Base-by-base conservation (phyloP, 441 rosid species). In the Adansonia rubrostipa region DNA sequence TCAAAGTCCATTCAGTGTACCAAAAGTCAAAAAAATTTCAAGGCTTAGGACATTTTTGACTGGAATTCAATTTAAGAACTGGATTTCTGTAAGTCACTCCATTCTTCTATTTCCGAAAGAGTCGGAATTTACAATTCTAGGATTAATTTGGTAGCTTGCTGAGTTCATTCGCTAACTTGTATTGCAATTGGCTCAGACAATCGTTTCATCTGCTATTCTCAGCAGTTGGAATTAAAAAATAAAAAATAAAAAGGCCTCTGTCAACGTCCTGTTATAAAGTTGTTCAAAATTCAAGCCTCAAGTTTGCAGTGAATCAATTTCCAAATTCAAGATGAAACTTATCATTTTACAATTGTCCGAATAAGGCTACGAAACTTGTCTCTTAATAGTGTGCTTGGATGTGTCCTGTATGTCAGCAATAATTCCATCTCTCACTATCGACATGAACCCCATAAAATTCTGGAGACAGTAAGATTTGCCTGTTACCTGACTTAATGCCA, bases 401-500 rank as follows among this genome's bases (percentile, higher is more conserved):
- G 8, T 54, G 58, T 54, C 20, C 15, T 54, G 58, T 4, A 15
- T 15, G 17, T 57, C 62, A 28, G 62, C 62, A 63, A 33, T 33
- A 22, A 61, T 61, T 24, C 10, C 9, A 63, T 14, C 44, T 33
- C 15, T 64, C 47, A 6, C 68, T 33, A 4, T 36, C 47, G 14
- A 64, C 9, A 36, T 9, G 6, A 24, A 33, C 11, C 13, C 9
- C 44, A 10, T 62, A 11, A 28, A 58, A 58, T 17, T 44, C 4
- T 19, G 24, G 10, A 70, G 33, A 50, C 45, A 42, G 17, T 0
- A 62, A 33, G 5, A 33, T 4, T 10, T 19, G 63, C 5, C 1
- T 24, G 64, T 84, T 67, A 84, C 92, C 89, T 88, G 84, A 51
- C n/a, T 33, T 58, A 74, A 79, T 40, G 73, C 48, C 1, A 80